A percentile compares a stretch with the other conserved stretches of the same genome.
Evolutionary conservation across 2,329 filamentous ascomycete genomes (phyloP).

Genomic region (Ascocoryne sarcoides): DNA sequence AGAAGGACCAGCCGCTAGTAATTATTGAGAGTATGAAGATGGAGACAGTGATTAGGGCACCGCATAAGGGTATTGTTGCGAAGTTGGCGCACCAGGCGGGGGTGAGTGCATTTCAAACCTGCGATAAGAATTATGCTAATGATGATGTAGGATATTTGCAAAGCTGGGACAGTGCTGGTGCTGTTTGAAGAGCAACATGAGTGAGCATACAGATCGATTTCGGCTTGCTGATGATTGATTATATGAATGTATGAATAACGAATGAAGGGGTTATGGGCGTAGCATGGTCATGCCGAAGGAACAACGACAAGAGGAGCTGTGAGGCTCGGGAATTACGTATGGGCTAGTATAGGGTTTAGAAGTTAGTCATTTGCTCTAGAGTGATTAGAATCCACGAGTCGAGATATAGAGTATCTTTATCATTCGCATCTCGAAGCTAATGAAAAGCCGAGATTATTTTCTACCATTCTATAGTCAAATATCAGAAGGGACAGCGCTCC

Average conservation of each 20-base stretch:
- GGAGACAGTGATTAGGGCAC: constrained; percentile 75
- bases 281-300: no score
- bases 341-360: neutral
- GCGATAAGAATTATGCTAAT: constrained; percentile 6
- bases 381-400: no score
- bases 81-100: constrained; percentile 67
- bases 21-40: constrained; percentile 91
- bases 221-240: no score
- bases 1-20: constrained; percentile 78
- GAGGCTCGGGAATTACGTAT: constrained; percentile 3
- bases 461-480: no score
- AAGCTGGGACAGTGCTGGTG: constrained; percentile 66
- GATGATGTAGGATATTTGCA: constrained; percentile 60
- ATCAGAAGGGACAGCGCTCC: no score
- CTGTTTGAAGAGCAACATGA: constrained; percentile 53
- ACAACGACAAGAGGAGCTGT: no score
- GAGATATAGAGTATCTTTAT: no score
- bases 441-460: no score
- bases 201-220: no score
- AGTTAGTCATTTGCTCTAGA: neutral
- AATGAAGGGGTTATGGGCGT: no score
- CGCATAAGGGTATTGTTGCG: constrained; percentile 62
- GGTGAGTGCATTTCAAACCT: constrained; percentile 39
- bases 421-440: no score
- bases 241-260: no score